Evolutionary conservation across 2,329 filamentous ascomycete species (phyloP), one percentile per base, ranked within the genome.

Genomic region (Thermoascus crustaceus): DNA sequence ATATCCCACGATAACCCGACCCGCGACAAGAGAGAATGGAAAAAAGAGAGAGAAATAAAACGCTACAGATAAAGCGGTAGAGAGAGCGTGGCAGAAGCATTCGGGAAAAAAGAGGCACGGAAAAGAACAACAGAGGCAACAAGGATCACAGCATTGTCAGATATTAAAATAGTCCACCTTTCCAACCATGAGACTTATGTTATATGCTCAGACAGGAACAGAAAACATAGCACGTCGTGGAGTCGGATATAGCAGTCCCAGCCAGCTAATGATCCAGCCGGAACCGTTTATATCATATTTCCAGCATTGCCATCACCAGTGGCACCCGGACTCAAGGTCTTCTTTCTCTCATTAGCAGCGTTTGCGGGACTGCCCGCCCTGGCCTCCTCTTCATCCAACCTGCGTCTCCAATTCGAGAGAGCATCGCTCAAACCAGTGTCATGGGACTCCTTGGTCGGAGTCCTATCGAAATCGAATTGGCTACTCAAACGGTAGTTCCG

Each of bases 401-500:
- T 72, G 60, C 84, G 83, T 48, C 85, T 73, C 85, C 85, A 93
- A 55, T 84, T 82, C 7, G 81, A 79, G 27, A 91, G 62, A 49
- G 78, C 85, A 54, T 81, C 80, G 50, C 76, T 85, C 47, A 86
- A 66, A 16, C 59, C 50, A 21, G 57, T 54, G 4, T 61, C 58
- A 18, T 55, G 53, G 14, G 52, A 58, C 23, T 68, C 66, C 47
- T 63, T 66, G 9, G 66, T 67, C 10, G 66, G 66, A 2, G 67
- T 69, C 31, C 64, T 67, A 38, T 94, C 88, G 49, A 93, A 88
- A 55, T 95, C 88, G 50, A 94, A 93, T 34, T 83, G 79, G 53
- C 82, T 88, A 61, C 85, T 94, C 29, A 95, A 68, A 16, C 91
- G 82, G 60, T 96, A 95, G 52, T 85, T 93, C 62, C 93, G 91